Evolutionary conservation across 495 filamentous ascomycete genomes (phyloP), one percentile per base, ranked within the genome.

Genomic region (Peziza echinospora): DNA sequence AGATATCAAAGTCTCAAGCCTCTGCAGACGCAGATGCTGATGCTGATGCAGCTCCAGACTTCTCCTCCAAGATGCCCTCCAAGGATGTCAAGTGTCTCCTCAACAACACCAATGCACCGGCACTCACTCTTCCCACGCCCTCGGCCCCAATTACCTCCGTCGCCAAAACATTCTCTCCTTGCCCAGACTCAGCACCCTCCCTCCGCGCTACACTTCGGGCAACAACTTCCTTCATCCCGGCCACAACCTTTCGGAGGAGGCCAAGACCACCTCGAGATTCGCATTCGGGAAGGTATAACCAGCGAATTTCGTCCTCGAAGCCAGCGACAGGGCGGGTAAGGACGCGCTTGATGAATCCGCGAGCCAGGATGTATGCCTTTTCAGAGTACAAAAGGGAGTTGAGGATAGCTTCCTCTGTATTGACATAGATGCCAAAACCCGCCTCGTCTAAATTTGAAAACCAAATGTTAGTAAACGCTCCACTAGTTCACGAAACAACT

Each of bases 401-500:
- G 5, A 71, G 47, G 0, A 51, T 52, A n/a, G 62, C 57, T 44
- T 71, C 64, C 22, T 60, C 60, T 3, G 66, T 57, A 13, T 58
- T 60, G 16, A 61, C 57, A 22, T 70, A 62, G 21, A 61, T 56
- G 24, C 71, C 69, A 49, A 68, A 76, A 21, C 73, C 73, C 16
- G 73, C 71, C 59, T 77, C 73, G 49, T 77, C 71, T 74, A 43
- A 16, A 41, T 43, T n/a, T n/a, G n/a, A n/a, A n/a, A n/a, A n/a
- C n/a, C n/a, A n/a, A n/a, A n/a, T n/a, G n/a, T n/a, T n/a, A n/a
- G n/a, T n/a, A n/a, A n/a, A n/a, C n/a, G n/a, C n/a, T n/a, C n/a
- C n/a, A n/a, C n/a, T n/a, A n/a, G n/a, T n/a, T n/a, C n/a, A n/a
- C n/a, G n/a, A 28, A 3, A 34, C 7, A 40, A 49, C 43, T 5